These are phyloP conservation scores for Chalciporus sphaerocephalus DNA, from an alignment of 768 basidiomycete genomes.

Conservation along the genomic window DNA sequence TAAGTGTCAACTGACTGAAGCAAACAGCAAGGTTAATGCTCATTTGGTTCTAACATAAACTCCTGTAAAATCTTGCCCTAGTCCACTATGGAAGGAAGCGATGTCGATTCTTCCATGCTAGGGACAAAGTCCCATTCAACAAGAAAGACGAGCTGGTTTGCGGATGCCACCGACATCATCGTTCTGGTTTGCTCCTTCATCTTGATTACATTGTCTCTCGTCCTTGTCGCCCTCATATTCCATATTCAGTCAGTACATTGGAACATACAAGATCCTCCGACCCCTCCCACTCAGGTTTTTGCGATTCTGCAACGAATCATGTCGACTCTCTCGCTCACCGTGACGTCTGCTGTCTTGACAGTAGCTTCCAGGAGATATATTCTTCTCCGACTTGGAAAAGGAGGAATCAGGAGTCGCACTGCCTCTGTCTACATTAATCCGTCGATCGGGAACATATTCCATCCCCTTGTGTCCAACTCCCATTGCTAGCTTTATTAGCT, in stretches of 20 bases:
- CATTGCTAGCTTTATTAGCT: background rate
- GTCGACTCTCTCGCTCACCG: background rate
- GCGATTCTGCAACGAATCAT: background rate
- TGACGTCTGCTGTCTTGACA: slow-evolving; percentile 3
- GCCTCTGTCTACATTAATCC: slow-evolving; percentile 3
- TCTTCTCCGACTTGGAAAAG: background rate
- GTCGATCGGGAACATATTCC: background rate
- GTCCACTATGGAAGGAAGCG: background rate
- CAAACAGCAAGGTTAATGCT: too few species aligned
- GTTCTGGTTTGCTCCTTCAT: slow-evolving; percentile 6
- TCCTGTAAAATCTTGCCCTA: too few species aligned
- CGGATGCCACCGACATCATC: slow-evolving; percentile 9
- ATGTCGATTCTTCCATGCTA: background rate
- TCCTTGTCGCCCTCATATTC: slow-evolving; percentile 6
- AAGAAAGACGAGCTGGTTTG: background rate
- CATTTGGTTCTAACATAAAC: too few species aligned
- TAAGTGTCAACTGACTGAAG: too few species aligned
- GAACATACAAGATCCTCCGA: background rate
- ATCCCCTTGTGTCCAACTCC: background rate
- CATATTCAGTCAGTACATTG: background rate
- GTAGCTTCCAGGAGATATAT: slow-evolving; percentile 7
- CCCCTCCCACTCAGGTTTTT: background rate
- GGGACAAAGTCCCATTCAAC: background rate
- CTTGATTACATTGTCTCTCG: slow-evolving; percentile 1
- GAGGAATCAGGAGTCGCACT: slow-evolving; percentile 1